phyloP scores from a whole-genome alignment of 257 asterid genomes.

The Linderniella brevidens region DNA sequence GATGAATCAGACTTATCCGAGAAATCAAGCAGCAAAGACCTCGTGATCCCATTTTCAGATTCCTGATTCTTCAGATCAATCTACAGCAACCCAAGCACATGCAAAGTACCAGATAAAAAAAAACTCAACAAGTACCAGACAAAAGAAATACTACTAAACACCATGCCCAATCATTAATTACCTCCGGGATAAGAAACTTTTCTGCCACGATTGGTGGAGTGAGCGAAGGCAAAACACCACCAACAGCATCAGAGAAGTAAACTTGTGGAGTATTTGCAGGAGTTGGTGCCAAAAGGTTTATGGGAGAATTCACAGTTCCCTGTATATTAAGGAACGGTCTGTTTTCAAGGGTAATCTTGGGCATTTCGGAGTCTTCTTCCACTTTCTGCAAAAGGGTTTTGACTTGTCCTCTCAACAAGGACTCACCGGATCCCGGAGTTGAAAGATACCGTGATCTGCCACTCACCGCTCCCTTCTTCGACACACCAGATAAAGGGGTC shows the following conservation, averaged over 20 bases:
- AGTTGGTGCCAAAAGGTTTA: conserved; percentile 54
- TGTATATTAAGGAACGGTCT: conserved; percentile 30
- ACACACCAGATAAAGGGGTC: conserved; percentile 73
- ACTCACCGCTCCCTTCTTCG: conserved; percentile 32
- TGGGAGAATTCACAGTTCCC: conserved; percentile 37
- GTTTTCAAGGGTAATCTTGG: conserved; percentile 25
- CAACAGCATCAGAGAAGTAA: conserved; percentile 16
- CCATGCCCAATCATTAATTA: not conserved
- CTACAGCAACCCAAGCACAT: conserved; percentile 10
- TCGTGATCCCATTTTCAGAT: conserved; percentile 33
- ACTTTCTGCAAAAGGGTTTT: conserved; percentile 77
- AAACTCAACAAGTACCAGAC: not conserved
- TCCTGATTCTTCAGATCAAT: conserved; percentile 22
- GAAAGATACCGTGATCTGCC: conserved; percentile 7
- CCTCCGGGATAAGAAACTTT: conserved; percentile 35
- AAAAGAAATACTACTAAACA: not conserved
- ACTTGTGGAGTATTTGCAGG: conserved; percentile 80
- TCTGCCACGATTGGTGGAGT: conserved; percentile 18
- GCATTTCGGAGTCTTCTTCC: conserved; percentile 66
- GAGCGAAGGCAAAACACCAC: conserved; percentile 12
- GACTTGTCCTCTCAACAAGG: conserved; percentile 80
- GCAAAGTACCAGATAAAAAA: too few relatives aligned
- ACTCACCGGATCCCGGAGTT: conserved; percentile 91
- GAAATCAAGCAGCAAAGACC: conserved; percentile 68
- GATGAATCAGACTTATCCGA: conserved; percentile 34